Conservation (phyloP, 768 basidiomycete species). For the Boletus vinaceobasis region DNA sequence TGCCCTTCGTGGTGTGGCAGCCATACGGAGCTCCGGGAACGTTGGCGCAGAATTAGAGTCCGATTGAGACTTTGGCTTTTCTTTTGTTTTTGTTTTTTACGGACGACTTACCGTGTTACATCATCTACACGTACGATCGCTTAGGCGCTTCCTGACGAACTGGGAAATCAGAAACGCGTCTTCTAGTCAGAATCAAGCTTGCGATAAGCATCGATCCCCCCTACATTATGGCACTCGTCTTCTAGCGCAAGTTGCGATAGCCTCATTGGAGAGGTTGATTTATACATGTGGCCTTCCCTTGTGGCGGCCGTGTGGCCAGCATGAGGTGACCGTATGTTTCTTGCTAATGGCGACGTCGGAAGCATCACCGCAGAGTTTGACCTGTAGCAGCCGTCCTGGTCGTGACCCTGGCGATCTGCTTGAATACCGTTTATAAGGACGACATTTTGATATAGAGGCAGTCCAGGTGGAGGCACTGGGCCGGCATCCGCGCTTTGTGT, state of each 20-base stretch:
- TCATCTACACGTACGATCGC: not conserved
- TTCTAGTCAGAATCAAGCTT: not conserved
- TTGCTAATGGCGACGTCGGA: too few relatives aligned
- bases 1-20: not conserved
- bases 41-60: not conserved
- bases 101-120: not conserved
- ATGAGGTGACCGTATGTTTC: too few relatives aligned
- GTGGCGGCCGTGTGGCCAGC: slow-evolving; percentile 10
- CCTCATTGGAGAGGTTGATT: not conserved
- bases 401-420: too few relatives aligned
- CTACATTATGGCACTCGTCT: not conserved
- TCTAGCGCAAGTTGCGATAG: not conserved
- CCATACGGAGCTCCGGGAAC: slow-evolving; percentile 3
- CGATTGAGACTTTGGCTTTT: not conserved
- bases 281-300: slow-evolving; percentile 4
- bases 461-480: not conserved
- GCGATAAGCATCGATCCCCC: not conserved
- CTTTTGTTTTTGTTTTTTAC: not conserved
- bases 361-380: too few relatives aligned
- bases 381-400: too few relatives aligned
- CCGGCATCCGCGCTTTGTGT: not conserved
- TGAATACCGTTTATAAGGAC: too few relatives aligned
- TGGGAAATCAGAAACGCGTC: slow-evolving; percentile 1
- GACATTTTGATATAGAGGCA: too few relatives aligned
- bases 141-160: not conserved